A percentile compares a stretch with the other conserved stretches of the same genome.
Conservation (phyloP, 371 early-diverging fungal species). For the Rhizomucor miehei region DNA sequence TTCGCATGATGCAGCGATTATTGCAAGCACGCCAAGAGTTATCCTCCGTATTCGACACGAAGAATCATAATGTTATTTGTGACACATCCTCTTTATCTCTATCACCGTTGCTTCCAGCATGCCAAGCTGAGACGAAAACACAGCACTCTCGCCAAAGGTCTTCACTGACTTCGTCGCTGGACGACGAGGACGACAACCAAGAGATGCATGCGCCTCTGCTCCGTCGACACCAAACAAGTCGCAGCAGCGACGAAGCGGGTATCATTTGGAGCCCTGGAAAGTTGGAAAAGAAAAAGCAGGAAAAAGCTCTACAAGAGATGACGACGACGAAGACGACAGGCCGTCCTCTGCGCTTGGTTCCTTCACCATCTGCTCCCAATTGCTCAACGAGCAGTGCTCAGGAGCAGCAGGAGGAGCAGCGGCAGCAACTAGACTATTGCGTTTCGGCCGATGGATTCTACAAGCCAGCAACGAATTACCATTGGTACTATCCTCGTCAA, state of each 20-base stretch:
- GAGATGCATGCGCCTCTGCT: conserved; percentile 24
- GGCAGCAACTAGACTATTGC: neutral
- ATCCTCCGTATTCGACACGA: neutral
- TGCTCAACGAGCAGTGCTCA: neutral
- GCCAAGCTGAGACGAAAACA: conserved; percentile 12
- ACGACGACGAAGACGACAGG: neutral
- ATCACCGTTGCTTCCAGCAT: conserved; percentile 1
- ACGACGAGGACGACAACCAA: conserved; percentile 11
- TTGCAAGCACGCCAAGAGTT: conserved; percentile 33
- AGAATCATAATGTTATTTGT: no score
- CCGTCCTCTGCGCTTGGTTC: conserved; percentile 7
- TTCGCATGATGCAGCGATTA: conserved; percentile 34
- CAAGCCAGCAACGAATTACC: neutral
- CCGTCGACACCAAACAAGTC: conserved; percentile 9
- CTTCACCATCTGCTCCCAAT: conserved; percentile 12
- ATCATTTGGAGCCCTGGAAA: conserved; percentile 9
- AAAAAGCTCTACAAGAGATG: conserved; percentile 1
- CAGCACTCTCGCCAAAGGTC: conserved; percentile 10
- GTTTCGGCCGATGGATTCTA: neutral
- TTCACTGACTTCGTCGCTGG: conserved; percentile 1
- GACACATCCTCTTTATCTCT: conserved; percentile 1
- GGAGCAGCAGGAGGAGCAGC: neutral
- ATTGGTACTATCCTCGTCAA: neutral
- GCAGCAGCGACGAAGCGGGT: neutral
- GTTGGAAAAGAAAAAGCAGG: conserved; percentile 3